Base-by-base conservation (phyloP, 345 rosid genomes). In the Ricinus communis region DNA sequence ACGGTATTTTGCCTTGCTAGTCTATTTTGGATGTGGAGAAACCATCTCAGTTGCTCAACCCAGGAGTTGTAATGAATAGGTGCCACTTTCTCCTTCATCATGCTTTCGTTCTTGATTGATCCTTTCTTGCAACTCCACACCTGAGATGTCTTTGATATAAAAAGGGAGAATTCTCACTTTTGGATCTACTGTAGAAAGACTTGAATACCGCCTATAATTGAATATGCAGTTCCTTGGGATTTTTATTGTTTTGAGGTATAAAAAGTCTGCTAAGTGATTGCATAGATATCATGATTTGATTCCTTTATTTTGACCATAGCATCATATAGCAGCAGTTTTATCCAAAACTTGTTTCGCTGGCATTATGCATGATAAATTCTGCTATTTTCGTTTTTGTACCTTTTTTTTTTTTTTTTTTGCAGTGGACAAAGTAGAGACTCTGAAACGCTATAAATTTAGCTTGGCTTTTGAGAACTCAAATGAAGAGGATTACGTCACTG, bases 401-500 rank as follows among this genome's bases (percentile, higher is more conserved):
- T 15, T 49, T 56, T 55, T 22, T 30, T 31, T 55, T 70, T 16
- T 18, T 40, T 50, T 16, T 66, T 74, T 28, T 76, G 79, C 88
- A 92, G 99, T 90, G 79, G 86, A 90, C 80, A 95, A 95, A 81
- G 91, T 92, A 33, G 90, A 87, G 83, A 74, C 99, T 66, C 85
- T 95, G 81, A 92, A 85, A 79, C 90, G 43, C 63, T 95, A 95
- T 77, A 92, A 85, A 74, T 95, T 95, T 76, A 95, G 99, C 82
- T 80, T 95, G 79, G 97, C 99, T 74, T 92, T 90, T 77, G 99
- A 92, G 85, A 95, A 95, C 65, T 92, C 99, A 27, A 95, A 92
- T 45, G 99, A 95, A 83, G 99, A 95, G 84, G 97, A 95, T 83
- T 95, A 95, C 69, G 97, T 95, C 58, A 95, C 97, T 0, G 99